A percentile compares a stretch with the other conserved stretches of the same genome.
Conservation (phyloP, 139 green algal genomes). For the Volvox africanus region DNA sequence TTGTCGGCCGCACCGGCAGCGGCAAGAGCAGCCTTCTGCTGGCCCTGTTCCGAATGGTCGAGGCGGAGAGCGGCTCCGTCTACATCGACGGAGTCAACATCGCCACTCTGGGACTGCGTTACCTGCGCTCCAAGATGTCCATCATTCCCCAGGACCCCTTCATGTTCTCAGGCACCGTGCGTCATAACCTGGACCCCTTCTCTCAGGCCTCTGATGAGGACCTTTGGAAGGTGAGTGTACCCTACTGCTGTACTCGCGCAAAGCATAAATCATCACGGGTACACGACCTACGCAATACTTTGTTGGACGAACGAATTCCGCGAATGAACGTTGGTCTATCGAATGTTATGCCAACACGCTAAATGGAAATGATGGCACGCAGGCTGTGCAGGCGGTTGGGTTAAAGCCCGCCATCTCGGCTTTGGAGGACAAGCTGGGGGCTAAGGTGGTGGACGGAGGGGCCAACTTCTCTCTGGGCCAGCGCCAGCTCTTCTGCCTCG, state of each 20-base stretch:
- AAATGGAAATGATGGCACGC: not conserved
- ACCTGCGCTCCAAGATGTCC: conserved; percentile 81
- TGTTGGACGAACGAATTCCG: no score
- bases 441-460: conserved; percentile 78
- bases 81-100: conserved; percentile 90
- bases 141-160: conserved; percentile 94
- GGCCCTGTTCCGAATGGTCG: conserved; percentile 90
- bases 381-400: conserved; percentile 76
- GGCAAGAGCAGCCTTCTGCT: conserved; percentile 92
- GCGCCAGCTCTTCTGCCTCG: conserved; percentile 95
- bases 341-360: no score
- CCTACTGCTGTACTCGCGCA: no score
- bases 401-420: conserved; percentile 67
- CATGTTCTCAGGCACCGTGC: conserved; percentile 91
- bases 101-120: conserved; percentile 75
- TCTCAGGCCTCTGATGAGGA: conserved; percentile 73
- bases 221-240: conserved; percentile 77
- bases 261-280: no score
- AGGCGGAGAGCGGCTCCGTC: conserved; percentile 79
- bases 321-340: no score
- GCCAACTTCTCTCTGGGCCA: conserved; percentile 81
- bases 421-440: conserved; percentile 61
- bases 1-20: conserved; percentile 90
- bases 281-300: no score
- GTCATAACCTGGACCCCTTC: conserved; percentile 95